Evolutionary conservation across 2,329 filamentous ascomycete species (phyloP), one percentile per base, ranked within the genome.

Genomic region (Diaporthe vaccinii): DNA sequence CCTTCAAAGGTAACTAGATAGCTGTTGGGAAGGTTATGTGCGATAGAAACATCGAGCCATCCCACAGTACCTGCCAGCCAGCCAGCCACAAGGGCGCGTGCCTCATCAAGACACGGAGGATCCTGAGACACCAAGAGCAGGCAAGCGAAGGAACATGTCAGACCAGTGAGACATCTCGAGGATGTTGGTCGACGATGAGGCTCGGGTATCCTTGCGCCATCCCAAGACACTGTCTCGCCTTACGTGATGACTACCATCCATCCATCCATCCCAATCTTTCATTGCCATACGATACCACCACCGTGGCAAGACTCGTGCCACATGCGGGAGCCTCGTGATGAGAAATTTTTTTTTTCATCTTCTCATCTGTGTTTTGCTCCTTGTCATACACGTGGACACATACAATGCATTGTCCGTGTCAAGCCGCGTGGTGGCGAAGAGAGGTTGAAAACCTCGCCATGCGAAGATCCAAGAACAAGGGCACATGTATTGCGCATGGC

Each of bases 131-230:
- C 25, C 44, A 67, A 67, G 51, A 57, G 36, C 34, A 53, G 70
- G 46, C 71, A 39, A 31, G 49, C 70, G 36, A 41, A 20, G 62
- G 44, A 51, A 68, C 31, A 53, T 39, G 44, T 28, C 31, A 58
- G 39, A 34, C 31, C 44, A 68, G 65, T 68, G n/a, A 68, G 65
- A 68, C 34, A 68, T 17, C n/a, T 68, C 12, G 31, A 53, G 28
- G 22, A 72, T 49, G n/a, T 55, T 61, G 69, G 55, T 28, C 20
- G 53, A 62, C 39, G 57, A 73, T 61, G 65, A 68, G 65, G 65
- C 65, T 68, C 65, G 65, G 65, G 65, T 53, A 68, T 68, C 65
- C 65, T 68, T 68, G 65, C 65, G 65, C 65, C 46, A 68, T 46
- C 46, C 62, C 65, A 68, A 28, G 28, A 73, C 70, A 39, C 31